These are phyloP conservation scores for Xerocomus amazonicus DNA, from an alignment of 1,284 basidiomycete species.

Conservation along the genomic window DNA sequence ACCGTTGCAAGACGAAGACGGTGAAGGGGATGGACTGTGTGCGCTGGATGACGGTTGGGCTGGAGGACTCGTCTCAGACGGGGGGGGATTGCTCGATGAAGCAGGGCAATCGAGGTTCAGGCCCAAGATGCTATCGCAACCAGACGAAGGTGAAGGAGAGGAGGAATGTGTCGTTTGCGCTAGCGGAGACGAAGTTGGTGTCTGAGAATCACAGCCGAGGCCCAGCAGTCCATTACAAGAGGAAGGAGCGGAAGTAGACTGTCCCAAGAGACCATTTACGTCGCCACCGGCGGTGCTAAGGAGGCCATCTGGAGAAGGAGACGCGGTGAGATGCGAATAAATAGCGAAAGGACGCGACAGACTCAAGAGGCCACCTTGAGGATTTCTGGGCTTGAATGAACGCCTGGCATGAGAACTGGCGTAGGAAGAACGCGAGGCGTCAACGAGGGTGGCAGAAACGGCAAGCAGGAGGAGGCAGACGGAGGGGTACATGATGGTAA, in stretches of 20 bases:
- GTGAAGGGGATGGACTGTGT: neutral
- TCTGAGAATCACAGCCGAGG: neutral
- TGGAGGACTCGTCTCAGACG: neutral
- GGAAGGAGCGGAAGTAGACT: neutral
- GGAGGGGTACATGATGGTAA: conserved; percentile 26
- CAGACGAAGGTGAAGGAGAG: neutral
- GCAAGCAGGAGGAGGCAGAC: conserved; percentile 28
- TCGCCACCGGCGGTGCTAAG: neutral
- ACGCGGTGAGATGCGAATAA: neutral
- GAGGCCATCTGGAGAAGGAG: conserved; percentile 3
- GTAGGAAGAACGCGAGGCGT: conserved; percentile 37
- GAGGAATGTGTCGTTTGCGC: neutral
- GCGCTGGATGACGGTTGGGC: neutral
- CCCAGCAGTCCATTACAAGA: neutral
- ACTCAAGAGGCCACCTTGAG: conserved; percentile 15
- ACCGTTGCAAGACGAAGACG: conserved; percentile 9
- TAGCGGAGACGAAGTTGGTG: neutral
- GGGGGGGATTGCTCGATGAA: conserved; percentile 12
- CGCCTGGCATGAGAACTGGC: conserved; percentile 41
- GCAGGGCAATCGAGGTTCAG: conserved; percentile 9
- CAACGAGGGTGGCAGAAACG: conserved; percentile 20
- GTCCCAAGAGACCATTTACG: neutral
- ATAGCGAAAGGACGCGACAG: neutral
- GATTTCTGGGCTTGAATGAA: conserved; percentile 33
- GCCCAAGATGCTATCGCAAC: conserved; percentile 12